phyloP scores from a whole-genome alignment of 139 green algal species.

The Ettlia oleoabundans region DNA sequence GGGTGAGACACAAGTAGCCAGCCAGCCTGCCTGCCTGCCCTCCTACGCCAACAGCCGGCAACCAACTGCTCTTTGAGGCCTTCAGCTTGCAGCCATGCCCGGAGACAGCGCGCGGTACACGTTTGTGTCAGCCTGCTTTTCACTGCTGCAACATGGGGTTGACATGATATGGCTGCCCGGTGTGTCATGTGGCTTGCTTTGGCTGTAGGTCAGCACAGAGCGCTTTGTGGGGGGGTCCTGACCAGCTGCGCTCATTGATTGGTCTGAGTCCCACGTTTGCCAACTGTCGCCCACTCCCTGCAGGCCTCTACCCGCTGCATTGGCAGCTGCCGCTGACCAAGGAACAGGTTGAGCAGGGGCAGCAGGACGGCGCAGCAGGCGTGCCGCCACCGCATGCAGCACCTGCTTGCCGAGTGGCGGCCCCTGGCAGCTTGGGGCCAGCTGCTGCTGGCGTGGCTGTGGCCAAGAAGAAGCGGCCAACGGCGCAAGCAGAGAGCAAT shows the following conservation, averaged over 20 bases:
- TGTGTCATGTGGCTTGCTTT: too few relatives aligned
- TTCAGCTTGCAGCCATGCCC: too few relatives aligned
- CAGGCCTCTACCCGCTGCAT: slow-evolving; percentile 34
- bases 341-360: slow-evolving; percentile 8
- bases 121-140: neutral
- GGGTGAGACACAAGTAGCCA: neutral
- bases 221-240: too few relatives aligned
- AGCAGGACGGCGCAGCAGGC: slow-evolving; percentile 14
- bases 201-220: too few relatives aligned
- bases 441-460: too few relatives aligned
- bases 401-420: slow-evolving; percentile 22
- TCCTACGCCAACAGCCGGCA: too few relatives aligned
- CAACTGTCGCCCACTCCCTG: neutral
- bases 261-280: neutral
- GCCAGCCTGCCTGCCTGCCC: neutral
- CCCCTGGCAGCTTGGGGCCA: too few relatives aligned
- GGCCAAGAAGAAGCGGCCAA: neutral
- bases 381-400: slow-evolving; percentile 5
- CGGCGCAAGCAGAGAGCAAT: neutral
- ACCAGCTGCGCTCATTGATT: too few relatives aligned
- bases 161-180: too few relatives aligned
- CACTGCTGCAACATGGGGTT: neutral
- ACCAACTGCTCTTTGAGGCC: too few relatives aligned
- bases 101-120: too few relatives aligned
- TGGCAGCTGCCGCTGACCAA: slow-evolving; percentile 16